phyloP scores from a whole-genome alignment of 1,284 basidiomycete genomes.

The Mycena sp. region DNA sequence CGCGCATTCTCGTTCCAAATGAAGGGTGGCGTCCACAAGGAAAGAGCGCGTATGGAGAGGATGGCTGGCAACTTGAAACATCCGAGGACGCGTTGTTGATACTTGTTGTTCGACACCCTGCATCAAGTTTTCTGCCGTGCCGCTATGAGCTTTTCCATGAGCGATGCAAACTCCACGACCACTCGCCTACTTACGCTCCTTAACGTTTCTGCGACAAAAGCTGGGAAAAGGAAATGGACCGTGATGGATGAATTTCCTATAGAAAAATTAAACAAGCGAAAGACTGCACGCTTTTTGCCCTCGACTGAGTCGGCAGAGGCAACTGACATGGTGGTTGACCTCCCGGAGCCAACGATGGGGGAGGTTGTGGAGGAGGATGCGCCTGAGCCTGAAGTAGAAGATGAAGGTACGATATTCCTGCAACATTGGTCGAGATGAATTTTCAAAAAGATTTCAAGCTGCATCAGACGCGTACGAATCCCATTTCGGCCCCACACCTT shows the following conservation, averaged over 20 bases:
- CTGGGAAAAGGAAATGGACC: conserved; percentile 64
- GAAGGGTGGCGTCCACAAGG: neutral
- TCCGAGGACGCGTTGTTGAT: conserved; percentile 33
- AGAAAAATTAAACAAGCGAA: conserved; percentile 76
- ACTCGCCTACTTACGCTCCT: conserved; percentile 84
- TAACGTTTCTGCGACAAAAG: conserved; percentile 88
- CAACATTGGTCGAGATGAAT: neutral
- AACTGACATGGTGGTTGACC: conserved; percentile 30
- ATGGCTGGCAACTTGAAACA: neutral
- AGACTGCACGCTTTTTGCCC: conserved; percentile 42
- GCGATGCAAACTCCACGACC: conserved; percentile 71
- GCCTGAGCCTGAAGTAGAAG: conserved; percentile 32
- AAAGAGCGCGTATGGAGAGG: conserved; percentile 9
- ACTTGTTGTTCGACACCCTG: conserved; percentile 31
- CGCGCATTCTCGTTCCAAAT: conserved; percentile 58
- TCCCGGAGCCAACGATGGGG: conserved; percentile 22
- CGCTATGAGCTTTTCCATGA: conserved; percentile 41
- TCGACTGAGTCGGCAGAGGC: conserved; percentile 16
- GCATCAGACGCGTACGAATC: conserved; percentile 60
- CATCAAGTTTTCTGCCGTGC: neutral
- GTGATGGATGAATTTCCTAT: conserved; percentile 56
- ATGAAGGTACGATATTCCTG: conserved; percentile 36
- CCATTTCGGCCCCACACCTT: conserved; percentile 71
- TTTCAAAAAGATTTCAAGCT: conserved; percentile 30
- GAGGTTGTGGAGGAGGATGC: conserved; percentile 30